Evolutionary conservation across 2,329 filamentous ascomycete genomes (phyloP).

Genomic region (Aspergillus sp.): DNA sequence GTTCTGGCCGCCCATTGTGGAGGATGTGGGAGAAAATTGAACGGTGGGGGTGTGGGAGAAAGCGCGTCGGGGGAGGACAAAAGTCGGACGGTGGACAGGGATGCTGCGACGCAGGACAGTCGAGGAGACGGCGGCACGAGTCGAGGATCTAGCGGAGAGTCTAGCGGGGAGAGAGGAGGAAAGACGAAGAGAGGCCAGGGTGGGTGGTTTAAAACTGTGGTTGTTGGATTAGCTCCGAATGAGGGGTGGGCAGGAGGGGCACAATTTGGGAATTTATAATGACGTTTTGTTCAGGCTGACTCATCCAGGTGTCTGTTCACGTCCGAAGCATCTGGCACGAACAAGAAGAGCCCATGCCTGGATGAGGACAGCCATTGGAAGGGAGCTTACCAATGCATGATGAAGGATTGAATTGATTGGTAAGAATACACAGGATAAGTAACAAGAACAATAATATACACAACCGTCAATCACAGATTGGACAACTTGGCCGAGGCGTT

Average conservation of each 20-base stretch:
- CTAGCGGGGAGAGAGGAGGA: conserved; percentile 15
- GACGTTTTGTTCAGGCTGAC: conserved; percentile 19
- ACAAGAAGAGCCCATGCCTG: conserved; percentile 5
- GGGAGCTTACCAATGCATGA: conserved; percentile 13
- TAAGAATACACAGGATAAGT: neutral
- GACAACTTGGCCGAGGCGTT: too few relatives aligned
- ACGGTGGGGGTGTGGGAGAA: conserved; percentile 33
- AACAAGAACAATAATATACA: neutral
- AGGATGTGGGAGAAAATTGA: conserved; percentile 43
- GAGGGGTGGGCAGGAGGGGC: conserved; percentile 23
- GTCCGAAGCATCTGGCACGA: conserved; percentile 6
- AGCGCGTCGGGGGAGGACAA: conserved; percentile 16
- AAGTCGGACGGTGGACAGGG: conserved; percentile 6
- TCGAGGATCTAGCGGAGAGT: conserved; percentile 12
- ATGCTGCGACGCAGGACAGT: conserved; percentile 7
- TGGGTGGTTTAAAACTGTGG: conserved; percentile 25
- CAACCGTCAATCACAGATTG: neutral
- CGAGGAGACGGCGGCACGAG: conserved; percentile 5
- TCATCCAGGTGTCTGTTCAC: conserved; percentile 16
- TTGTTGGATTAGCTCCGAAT: conserved; percentile 20
- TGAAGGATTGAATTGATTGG: conserved; percentile 3
- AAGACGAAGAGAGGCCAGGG: conserved; percentile 24
- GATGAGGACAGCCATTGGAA: conserved; percentile 1
- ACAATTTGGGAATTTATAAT: conserved; percentile 27
- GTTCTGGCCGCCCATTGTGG: conserved; percentile 27